Conservation (phyloP, 106 monocot species). For the Ottelia alismoides region DNA sequence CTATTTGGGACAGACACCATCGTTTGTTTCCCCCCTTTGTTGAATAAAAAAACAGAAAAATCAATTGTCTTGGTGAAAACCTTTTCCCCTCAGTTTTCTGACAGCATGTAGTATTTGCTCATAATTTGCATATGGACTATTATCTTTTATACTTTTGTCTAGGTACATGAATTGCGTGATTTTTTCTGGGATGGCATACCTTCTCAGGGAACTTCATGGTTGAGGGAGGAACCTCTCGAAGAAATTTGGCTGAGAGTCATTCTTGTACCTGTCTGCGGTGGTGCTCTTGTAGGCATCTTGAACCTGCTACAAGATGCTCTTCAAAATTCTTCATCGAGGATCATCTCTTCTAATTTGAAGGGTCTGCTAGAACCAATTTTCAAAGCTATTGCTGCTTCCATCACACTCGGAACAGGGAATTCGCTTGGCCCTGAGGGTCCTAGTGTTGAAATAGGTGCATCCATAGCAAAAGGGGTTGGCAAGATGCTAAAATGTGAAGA, state of each 20-base stretch:
- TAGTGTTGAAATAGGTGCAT: slow-evolving; percentile 85
- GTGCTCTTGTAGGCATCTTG: slow-evolving; percentile 56
- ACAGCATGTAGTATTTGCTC: too few species aligned
- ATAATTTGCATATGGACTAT: too few species aligned
- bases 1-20: too few species aligned
- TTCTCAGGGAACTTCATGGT: slow-evolving; percentile 67
- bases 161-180: slow-evolving; percentile 85
- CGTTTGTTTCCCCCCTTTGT: too few species aligned
- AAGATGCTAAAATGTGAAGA: slow-evolving; percentile 32
- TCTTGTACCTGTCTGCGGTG: slow-evolving; percentile 59
- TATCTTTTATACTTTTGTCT: neutral
- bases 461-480: slow-evolving; percentile 78
- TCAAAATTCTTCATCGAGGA: slow-evolving; percentile 11
- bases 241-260: slow-evolving; percentile 75
- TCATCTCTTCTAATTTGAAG: slow-evolving; percentile 15
- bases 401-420: slow-evolving; percentile 92
- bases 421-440: slow-evolving; percentile 92
- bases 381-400: slow-evolving; percentile 67
- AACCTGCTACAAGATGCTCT: slow-evolving; percentile 41
- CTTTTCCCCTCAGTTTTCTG: too few species aligned
- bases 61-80: too few species aligned
- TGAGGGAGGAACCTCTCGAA: slow-evolving; percentile 73
- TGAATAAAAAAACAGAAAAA: too few species aligned
- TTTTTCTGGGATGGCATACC: slow-evolving; percentile 91
- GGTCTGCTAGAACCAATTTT: slow-evolving; percentile 37